Conservation (phyloP, 768 basidiomycete genomes). For the Leccinum ochraceum region DNA sequence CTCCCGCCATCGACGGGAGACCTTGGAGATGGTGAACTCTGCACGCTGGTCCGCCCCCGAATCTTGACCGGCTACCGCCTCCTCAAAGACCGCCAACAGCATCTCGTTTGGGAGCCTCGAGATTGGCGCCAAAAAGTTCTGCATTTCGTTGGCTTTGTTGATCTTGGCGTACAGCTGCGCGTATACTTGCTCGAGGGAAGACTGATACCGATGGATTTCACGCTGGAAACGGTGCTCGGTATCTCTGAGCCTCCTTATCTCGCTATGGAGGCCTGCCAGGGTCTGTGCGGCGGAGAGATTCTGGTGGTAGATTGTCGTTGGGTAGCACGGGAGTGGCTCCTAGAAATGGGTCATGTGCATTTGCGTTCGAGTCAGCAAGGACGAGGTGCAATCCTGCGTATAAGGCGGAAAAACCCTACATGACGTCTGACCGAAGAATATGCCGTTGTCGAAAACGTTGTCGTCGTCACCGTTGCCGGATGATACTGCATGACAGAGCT, state of each 20-base stretch:
- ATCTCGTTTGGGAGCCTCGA: slow-evolving; percentile 35
- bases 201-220: slow-evolving; percentile 16
- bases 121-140: slow-evolving; percentile 30
- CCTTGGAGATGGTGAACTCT: slow-evolving; percentile 30
- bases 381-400: not conserved
- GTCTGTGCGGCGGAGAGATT: slow-evolving; percentile 19
- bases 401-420: slow-evolving; percentile 17
- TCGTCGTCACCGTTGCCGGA: slow-evolving; percentile 1
- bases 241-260: slow-evolving; percentile 21
- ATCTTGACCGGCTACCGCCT: slow-evolving; percentile 30
- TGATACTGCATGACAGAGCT: slow-evolving; percentile 15
- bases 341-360: slow-evolving; percentile 5
- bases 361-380: not conserved
- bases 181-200: slow-evolving; percentile 21
- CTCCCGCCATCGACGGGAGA: slow-evolving; percentile 35
- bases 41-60: slow-evolving; percentile 17
- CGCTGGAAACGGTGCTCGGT: slow-evolving; percentile 16
- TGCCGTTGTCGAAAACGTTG: slow-evolving; percentile 6
- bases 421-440: slow-evolving; percentile 23
- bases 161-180: slow-evolving; percentile 14
- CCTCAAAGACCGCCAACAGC: slow-evolving; percentile 32
- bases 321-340: slow-evolving; percentile 18
- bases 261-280: slow-evolving; percentile 20
- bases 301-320: slow-evolving; percentile 17
- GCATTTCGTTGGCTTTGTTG: slow-evolving; percentile 32